Evolutionary conservation across 768 basidiomycete genomes (phyloP), one percentile per base, ranked within the genome.

Genomic region (Termitomyces sp.): DNA sequence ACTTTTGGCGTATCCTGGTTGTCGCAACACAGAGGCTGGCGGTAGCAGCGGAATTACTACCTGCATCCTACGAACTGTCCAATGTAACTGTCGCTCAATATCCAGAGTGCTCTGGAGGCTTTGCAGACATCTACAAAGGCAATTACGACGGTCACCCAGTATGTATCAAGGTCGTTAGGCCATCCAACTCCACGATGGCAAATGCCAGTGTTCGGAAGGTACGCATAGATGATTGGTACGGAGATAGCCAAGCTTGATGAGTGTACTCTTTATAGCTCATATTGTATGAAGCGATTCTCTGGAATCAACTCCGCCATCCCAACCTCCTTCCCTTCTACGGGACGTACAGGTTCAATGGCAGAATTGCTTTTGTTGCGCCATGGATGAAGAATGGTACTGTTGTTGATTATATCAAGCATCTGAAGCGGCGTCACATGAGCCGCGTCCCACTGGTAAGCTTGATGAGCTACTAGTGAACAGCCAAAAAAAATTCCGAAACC

Each of bases 331-430:
- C 45, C 18, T 46, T 55, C 18, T 55, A 55, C 14, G 45, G 54
- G 27, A 45, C 47, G 2, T 55, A 55, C 30, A 32, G 22, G 2
- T 46, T 22, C 16, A 33, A 26, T 5, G 34, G 24, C 0, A 2
- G 54, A 16, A 22, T 46, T 16, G 20, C 54, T 2, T 22, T 55
- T 20, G 33, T 55, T 36, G 20, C 44, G 1, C 54, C 45, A 20
- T 55, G 54, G 54, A 46, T 55, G 44, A 20, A 55, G 14, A 55
- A 55, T 46, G 54, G 54, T 5, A 14, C 46, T 18, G 37, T 55
- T n/a, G 24, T 12, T 4, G 44, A 26, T 10, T 55, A 45, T 34
- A n/a, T 55, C 8, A 46, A 26, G 14, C 5, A 24, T 10, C 32
- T n/a, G n/a, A n/a, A n/a, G n/a, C n/a, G n/a, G n/a, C n/a, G n/a